Conservation (phyloP, 1,284 basidiomycete genomes). For the Sparassis latifolia region DNA sequence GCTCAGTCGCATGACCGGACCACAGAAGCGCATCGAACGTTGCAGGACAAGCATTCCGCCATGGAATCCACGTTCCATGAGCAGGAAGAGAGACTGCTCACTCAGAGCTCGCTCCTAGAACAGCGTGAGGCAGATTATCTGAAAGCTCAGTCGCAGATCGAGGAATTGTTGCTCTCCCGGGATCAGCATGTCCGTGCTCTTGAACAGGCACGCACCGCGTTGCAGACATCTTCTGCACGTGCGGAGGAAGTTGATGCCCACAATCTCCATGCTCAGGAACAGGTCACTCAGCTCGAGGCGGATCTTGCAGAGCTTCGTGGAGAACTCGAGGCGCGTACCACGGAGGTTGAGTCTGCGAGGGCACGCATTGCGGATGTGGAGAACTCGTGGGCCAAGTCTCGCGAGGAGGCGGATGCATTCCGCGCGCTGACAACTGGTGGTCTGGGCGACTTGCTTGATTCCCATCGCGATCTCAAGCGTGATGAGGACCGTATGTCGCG, state of each 20-base stretch:
- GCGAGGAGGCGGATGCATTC: conserved; percentile 86
- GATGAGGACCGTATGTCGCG: conserved; percentile 72
- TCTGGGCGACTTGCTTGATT: conserved; percentile 80
- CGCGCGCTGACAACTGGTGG: conserved; percentile 78
- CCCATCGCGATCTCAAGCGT: conserved; percentile 71
- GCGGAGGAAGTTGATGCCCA: conserved; percentile 77
- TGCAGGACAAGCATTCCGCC: conserved; percentile 61
- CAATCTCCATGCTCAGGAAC: conserved; percentile 62
- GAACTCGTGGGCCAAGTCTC: conserved; percentile 81
- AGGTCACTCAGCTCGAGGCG: conserved; percentile 61
- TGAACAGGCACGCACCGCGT: conserved; percentile 77
- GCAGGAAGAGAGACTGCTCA: conserved; percentile 69
- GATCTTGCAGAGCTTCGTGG: conserved; percentile 74
- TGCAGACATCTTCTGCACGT: conserved; percentile 73
- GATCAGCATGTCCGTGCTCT: conserved; percentile 85
- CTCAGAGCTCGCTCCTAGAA: conserved; percentile 70
- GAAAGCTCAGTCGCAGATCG: conserved; percentile 60
- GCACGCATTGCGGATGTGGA: conserved; percentile 69
- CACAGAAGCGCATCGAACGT: conserved; percentile 62
- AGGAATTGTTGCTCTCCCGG: conserved; percentile 60
- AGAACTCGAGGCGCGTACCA: conserved; percentile 68
- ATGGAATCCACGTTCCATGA: conserved; percentile 75
- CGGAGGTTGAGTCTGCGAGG: conserved; percentile 68
- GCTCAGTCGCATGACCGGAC: conserved; percentile 75
- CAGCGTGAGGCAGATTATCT: conserved; percentile 79